Conservation (phyloP, 140 eudicot genomes). For the Erigeron philadelphicus region DNA sequence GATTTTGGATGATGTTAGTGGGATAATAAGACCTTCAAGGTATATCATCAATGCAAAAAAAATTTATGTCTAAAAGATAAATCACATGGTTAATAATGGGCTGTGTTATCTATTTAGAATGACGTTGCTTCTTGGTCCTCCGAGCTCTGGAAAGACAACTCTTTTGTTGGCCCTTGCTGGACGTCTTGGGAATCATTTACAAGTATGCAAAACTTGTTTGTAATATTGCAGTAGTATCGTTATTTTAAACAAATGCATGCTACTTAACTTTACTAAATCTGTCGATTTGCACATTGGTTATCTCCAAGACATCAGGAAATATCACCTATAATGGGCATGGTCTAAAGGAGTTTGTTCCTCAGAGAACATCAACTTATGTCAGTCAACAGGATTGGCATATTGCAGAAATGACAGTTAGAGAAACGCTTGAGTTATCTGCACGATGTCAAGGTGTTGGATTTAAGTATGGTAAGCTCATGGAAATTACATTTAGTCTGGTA, state of each 20-base stretch:
- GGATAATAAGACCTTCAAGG: slow-evolving; percentile 95
- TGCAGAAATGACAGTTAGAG: slow-evolving; percentile 95
- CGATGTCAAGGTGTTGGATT: slow-evolving; percentile 95
- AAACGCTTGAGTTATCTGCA: slow-evolving; percentile 84
- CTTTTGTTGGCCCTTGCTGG: slow-evolving; percentile 87
- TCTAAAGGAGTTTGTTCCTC: slow-evolving; percentile 90
- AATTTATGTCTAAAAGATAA: slow-evolving; percentile 1
- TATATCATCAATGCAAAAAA: slow-evolving; percentile 19
- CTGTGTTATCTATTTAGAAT: slow-evolving; percentile 40
- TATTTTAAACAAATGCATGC: not conserved
- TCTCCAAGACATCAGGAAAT: slow-evolving; percentile 73
- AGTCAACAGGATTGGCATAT: slow-evolving; percentile 94
- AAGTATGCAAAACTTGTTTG: slow-evolving; percentile 44
- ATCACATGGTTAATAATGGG: slow-evolving; percentile 14
- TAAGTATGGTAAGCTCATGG: slow-evolving; percentile 61
- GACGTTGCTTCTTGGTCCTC: slow-evolving; percentile 93
- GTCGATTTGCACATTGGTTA: slow-evolving; percentile 27
- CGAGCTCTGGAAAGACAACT: slow-evolving; percentile 97
- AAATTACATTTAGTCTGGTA: not conserved
- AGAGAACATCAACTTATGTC: slow-evolving; percentile 85
- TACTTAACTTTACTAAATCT: slow-evolving; percentile 7
- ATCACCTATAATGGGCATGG: slow-evolving; percentile 77
- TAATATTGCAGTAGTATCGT: not conserved
- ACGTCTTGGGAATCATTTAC: slow-evolving; percentile 55
- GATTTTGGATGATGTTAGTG: slow-evolving; percentile 75